Conservation (phyloP, 2,329 filamentous ascomycete species). For the Aspergillus sp. region DNA sequence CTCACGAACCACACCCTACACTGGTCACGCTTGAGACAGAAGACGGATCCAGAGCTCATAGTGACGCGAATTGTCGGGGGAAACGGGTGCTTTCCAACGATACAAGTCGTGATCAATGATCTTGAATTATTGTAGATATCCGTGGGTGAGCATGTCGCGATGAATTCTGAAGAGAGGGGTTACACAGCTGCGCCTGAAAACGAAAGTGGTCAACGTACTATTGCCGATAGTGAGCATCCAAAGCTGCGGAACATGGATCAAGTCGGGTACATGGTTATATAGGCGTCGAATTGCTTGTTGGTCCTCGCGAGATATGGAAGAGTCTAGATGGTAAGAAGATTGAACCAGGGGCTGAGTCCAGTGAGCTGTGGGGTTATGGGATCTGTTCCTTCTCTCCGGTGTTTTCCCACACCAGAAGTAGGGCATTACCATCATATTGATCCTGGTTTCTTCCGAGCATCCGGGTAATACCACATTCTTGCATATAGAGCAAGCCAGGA, state of each 20-base stretch:
- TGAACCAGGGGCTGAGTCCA: constrained; percentile 4
- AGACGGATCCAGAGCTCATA: neutral
- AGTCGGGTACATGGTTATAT: neutral
- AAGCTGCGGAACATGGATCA: constrained; percentile 4
- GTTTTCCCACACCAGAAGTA: constrained; percentile 1
- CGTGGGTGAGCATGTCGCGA: constrained; percentile 3
- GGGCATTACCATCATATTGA: constrained; percentile 2
- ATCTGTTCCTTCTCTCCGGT: neutral
- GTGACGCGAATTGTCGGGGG: constrained; percentile 2
- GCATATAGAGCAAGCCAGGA: neutral
- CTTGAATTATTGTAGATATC: neutral
- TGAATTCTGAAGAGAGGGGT: neutral
- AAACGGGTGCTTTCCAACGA: neutral
- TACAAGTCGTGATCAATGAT: neutral
- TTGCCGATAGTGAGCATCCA: constrained; percentile 4
- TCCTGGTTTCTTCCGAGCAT: neutral
- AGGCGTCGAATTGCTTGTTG: constrained; percentile 4
- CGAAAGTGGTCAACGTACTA: neutral
- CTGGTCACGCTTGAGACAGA: constrained; percentile 1
- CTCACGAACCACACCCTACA: constrained; percentile 2
- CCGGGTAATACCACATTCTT: neutral
- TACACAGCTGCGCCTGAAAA: neutral
- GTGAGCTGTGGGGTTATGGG: neutral
- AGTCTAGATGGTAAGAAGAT: constrained; percentile 5
- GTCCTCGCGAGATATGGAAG: constrained; percentile 1